Conservation (phyloP, 495 filamentous ascomycete genomes). For the Podospora bellae-mahoneyi region DNA sequence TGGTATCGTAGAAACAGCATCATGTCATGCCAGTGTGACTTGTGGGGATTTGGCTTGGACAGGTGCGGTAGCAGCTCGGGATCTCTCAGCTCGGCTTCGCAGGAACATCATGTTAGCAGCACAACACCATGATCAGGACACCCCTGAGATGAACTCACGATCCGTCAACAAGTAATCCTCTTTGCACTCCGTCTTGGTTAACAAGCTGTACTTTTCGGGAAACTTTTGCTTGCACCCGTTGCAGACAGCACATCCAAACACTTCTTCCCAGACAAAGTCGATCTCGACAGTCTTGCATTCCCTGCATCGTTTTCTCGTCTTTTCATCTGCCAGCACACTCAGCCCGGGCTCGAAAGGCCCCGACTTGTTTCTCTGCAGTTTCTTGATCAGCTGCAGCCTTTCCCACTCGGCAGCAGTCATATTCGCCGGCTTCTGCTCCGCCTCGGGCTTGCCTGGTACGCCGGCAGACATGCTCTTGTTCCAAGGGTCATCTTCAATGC, state of each 20-base stretch:
- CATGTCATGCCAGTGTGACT: slow-evolving; percentile 96
- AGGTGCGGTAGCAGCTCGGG: slow-evolving; percentile 81
- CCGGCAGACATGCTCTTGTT: slow-evolving; percentile 69
- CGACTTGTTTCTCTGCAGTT: slow-evolving; percentile 65
- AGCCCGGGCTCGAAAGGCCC: slow-evolving; percentile 87
- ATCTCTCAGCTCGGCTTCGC: slow-evolving; percentile 75
- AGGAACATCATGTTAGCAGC: slow-evolving; percentile 17
- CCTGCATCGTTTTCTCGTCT: slow-evolving; percentile 67
- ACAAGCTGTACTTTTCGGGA: slow-evolving; percentile 85
- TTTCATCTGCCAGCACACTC: slow-evolving; percentile 61
- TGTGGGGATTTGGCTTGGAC: slow-evolving; percentile 89
- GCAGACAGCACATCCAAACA: slow-evolving; percentile 69
- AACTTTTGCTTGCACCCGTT: slow-evolving; percentile 76
- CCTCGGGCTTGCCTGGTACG: slow-evolving; percentile 30
- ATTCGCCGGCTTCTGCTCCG: slow-evolving; percentile 70
- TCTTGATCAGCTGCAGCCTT: slow-evolving; percentile 64
- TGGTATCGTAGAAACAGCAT: slow-evolving; percentile 93
- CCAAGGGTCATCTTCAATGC: slow-evolving; percentile 80
- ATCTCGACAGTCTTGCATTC: slow-evolving; percentile 85
- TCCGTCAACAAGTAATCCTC: slow-evolving; percentile 96
- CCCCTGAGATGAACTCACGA: slow-evolving; percentile 51
- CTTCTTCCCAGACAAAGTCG: slow-evolving; percentile 90
- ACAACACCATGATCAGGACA: no score
- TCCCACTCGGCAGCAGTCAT: slow-evolving; percentile 97
- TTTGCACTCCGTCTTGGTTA: slow-evolving; percentile 94